Evolutionary conservation across 2,329 filamentous ascomycete genomes (phyloP), one percentile per base, ranked within the genome.

Genomic region (Penicillium sp.): DNA sequence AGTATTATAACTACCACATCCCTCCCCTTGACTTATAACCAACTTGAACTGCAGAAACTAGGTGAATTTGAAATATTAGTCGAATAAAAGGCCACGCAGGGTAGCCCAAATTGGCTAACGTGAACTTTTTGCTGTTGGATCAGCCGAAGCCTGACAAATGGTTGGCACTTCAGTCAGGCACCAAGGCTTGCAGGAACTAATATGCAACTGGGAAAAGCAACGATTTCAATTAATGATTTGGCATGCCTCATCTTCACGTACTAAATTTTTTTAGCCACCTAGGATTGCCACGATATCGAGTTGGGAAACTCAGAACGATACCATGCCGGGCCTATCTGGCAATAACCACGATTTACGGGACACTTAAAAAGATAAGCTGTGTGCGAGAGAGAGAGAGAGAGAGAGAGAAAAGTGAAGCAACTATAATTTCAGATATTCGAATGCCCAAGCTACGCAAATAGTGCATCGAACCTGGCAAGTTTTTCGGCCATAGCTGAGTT

Each of bases 121-220:
- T 31, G 10, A 53, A 14, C 14, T 35, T 45, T 2, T 45, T 14
- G 1, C 3, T 20, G 48, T 57, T 58, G 54, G 51, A 54, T 58
- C 55, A 25, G 35, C 52, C 20, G 55, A 49, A n/a, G 53, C 57
- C 57, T 51, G 48, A 62, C 43, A 38, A 50, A 20, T 45, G 53
- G 42, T 42, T 54, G 48, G 50, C 52, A 34, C 37, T 22, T 11
- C 3, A 41, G 52, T 64, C 56, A 63, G 63, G 63, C 63, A 61
- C 52, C 48, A 47, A 58, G 63, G 60, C 63, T 60, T 65, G 63
- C 63, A 63, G 61, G 25, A 38, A 49, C n/a, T 28, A 37, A 38
- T 41, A 54, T 58, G 58, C 50, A 54, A 8, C 31, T 31, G 31
- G 31, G 31, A 31, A 45, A 45, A 39, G 51, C 38, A 49, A 43